These are phyloP conservation scores for Laetiporus sulphureus DNA, from an alignment of 1,284 basidiomycete species.

Conservation along the genomic window DNA sequence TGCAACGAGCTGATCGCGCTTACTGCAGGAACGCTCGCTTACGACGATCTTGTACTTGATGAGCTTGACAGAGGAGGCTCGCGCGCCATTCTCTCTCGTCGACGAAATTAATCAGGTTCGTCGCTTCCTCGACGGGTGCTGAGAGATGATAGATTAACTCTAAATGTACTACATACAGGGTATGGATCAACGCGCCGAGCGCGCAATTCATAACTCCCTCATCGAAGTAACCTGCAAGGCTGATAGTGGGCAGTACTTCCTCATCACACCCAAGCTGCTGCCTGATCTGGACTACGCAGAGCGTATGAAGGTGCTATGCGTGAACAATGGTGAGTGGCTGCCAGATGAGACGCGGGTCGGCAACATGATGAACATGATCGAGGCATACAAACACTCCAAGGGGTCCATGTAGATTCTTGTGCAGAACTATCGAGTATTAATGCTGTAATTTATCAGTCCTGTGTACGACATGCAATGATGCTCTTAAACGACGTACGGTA, in stretches of 20 bases:
- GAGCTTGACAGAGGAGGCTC: constrained; percentile 87
- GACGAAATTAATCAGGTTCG: constrained; percentile 93
- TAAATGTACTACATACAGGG: constrained; percentile 43
- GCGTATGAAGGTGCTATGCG: constrained; percentile 90
- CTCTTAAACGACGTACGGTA: too few relatives aligned
- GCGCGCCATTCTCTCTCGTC: constrained; percentile 91
- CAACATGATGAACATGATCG: constrained; percentile 69
- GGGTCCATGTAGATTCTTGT: constrained; percentile 11
- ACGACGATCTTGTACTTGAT: constrained; percentile 97
- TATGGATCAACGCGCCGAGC: constrained; percentile 94
- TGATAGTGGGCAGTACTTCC: constrained; percentile 93
- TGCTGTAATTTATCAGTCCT: too few relatives aligned
- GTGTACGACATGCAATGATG: too few relatives aligned
- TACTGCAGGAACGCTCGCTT: constrained; percentile 82
- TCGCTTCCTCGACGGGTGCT: neutral
- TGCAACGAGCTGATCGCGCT: neutral
- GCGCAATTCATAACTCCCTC: constrained; percentile 93
- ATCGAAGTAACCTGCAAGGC: constrained; percentile 87
- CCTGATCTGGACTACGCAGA: constrained; percentile 85
- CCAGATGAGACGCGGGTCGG: constrained; percentile 62
- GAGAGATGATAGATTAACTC: neutral
- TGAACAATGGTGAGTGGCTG: constrained; percentile 92
- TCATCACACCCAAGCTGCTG: constrained; percentile 96
- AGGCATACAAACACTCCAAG: constrained; percentile 33
- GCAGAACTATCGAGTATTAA: too few relatives aligned